Evolutionary conservation across 352 stramenopile genomes (phyloP).

Genomic region (Phytophthora fragariaefolia): DNA sequence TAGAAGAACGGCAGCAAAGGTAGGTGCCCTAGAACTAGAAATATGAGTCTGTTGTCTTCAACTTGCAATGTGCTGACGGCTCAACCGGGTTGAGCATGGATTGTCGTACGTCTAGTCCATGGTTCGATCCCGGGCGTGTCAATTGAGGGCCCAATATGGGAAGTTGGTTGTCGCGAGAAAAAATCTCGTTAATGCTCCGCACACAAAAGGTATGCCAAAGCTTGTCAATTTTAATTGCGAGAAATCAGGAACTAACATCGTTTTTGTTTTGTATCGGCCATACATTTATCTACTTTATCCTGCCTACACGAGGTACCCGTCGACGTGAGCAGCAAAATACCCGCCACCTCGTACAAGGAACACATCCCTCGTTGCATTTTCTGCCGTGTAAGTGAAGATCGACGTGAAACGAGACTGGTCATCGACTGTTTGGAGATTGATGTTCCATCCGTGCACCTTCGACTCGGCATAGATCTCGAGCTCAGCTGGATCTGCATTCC

Average conservation of each 20-base stretch:
- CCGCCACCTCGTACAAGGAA: constrained; percentile 7
- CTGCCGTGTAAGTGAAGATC: neutral
- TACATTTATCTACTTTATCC: no score
- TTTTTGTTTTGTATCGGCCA: constrained; percentile 8
- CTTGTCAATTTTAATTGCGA: constrained; percentile 8
- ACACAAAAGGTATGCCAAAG: constrained; percentile 16
- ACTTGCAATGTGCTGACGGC: constrained; percentile 2
- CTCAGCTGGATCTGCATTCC: no score
- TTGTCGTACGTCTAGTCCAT: neutral
- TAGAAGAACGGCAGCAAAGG: neutral
- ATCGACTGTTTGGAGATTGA: neutral
- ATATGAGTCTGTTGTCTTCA: no score
- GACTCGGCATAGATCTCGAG: no score
- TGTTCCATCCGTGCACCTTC: constrained; percentile 16
- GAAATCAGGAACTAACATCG: neutral
- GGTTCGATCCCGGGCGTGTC: constrained; percentile 2
- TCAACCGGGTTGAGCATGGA: constrained; percentile 4
- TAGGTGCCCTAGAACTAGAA: neutral
- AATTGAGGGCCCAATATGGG: constrained; percentile 13
- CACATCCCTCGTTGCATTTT: constrained; percentile 9
- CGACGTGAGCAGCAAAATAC: constrained; percentile 8
- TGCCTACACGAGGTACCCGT: neutral
- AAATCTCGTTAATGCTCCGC: constrained; percentile 10
- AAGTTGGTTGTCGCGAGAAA: neutral
- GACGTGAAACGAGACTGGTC: no score